These are phyloP conservation scores for Corrigiola litoralis DNA, from an alignment of 179 eudicot species.

Conservation along the genomic window DNA sequence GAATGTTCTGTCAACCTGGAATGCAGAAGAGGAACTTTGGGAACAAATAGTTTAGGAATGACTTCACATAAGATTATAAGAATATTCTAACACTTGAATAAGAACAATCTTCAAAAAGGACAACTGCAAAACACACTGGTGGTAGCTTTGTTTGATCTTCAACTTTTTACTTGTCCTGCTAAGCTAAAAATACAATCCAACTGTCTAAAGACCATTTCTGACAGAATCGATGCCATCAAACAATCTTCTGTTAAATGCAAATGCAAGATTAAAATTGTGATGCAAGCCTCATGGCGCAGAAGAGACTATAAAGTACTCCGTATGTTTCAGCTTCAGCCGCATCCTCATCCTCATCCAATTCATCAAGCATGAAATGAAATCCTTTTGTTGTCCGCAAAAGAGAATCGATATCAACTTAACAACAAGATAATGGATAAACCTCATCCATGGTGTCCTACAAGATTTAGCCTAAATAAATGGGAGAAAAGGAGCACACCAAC, in stretches of 20 bases:
- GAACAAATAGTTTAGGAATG: no score
- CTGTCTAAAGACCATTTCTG: conserved; percentile 6
- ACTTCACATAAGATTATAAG: no score
- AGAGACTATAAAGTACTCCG: no score
- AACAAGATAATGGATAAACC: background rate
- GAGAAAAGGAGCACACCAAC: background rate
- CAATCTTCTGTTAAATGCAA: conserved; percentile 1
- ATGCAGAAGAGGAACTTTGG: no score
- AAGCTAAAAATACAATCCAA: conserved; percentile 1
- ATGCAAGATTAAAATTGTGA: no score
- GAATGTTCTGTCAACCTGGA: no score
- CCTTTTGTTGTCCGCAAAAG: background rate
- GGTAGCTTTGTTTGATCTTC: background rate
- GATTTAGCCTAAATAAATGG: background rate
- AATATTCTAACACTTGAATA: no score
- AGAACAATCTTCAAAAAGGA: no score
- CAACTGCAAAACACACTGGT: no score
- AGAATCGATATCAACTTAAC: background rate
- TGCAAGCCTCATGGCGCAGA: no score
- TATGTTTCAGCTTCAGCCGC: conserved; percentile 1
- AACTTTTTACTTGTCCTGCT: background rate
- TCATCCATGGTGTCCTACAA: background rate
- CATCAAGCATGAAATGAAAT: conserved; percentile 5
- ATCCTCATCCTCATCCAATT: background rate
- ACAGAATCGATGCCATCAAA: background rate